Base-by-base conservation (phyloP, 805 yeast species). In the Lipomyces yamadae region DNA sequence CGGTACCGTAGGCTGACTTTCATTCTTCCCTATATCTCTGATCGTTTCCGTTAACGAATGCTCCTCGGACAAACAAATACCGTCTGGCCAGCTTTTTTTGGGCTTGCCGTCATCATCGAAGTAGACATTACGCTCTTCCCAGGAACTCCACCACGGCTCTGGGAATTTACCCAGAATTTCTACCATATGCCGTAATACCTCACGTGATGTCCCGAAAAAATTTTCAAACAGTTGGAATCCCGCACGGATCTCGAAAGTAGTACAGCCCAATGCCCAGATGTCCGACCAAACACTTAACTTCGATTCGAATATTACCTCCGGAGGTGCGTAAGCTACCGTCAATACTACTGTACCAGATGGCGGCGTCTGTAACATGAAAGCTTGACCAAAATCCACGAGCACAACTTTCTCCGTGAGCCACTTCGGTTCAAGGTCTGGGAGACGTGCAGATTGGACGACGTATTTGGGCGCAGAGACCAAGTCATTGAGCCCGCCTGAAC, bases 401-500 rank as follows among this genome's bases (percentile, higher is more conserved):
- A 52, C 2, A 11, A 18, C 33, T 15, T 24, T 52, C 11, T 52
- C 55, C 18, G 55, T 52, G 24, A 52, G 24, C 55, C 55, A 52
- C 5, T 52, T 52, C 4, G 3, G 24, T 18, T 52, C 55, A 8
- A 58, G 79, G 80, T 58, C 65, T 63, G 11, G 80, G 78, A 55
- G 62, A 15, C 42, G 64, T 10, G 60, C 68, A n/a, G 32, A 35
- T 34, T 33, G 66, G 56, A 37, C 72, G 24, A 58, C 71, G 37
- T 63, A 56, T 15, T 64, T 65, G 18, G 53, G 61, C 11, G 76
- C 77, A 68, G 70, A 72, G n/a, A 74, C 82, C 0, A 42, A 81
- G 18, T 74, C 5, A 79, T 84, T 18, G 76, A 86, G 35, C 57
- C 81, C n/a, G 63, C 77, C 1, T 80, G 87, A 34, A 75, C 84